Evolutionary conservation across 2,329 filamentous ascomycete species (phyloP).

Genomic region (Alternaria burnsii): DNA sequence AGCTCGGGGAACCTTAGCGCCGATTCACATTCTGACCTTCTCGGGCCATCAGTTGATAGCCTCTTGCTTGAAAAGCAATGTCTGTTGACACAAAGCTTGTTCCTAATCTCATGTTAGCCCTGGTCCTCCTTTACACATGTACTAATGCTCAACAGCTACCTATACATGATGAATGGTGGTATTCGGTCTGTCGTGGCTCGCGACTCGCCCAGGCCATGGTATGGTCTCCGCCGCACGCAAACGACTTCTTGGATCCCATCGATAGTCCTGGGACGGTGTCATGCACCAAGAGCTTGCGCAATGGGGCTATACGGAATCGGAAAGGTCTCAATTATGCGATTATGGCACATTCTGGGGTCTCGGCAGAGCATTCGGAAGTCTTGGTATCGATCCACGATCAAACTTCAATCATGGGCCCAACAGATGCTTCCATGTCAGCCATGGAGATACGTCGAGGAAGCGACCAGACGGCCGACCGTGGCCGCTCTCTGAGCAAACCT

Average conservation of each 20-base stretch:
- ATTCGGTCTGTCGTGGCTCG: neutral
- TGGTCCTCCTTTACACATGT: neutral
- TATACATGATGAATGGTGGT: neutral
- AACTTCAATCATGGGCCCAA: neutral
- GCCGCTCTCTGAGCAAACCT: neutral
- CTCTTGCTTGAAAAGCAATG: neutral
- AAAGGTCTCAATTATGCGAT: neutral
- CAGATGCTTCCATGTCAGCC: neutral
- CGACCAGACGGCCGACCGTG: neutral
- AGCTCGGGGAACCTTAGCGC: neutral
- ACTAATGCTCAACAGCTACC: neutral
- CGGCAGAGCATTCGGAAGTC: neutral
- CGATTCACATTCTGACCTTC: neutral
- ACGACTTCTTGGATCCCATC: neutral
- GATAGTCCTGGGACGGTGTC: neutral
- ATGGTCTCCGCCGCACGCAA: neutral
- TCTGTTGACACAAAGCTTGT: neutral
- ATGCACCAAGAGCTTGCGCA: neutral
- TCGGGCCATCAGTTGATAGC: too few relatives aligned
- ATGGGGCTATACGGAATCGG: neutral
- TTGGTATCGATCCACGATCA: neutral
- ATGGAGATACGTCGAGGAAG: neutral
- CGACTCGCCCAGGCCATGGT: neutral
- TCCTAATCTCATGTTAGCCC: neutral
- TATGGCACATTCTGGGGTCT: slow-evolving; percentile 3